These are phyloP conservation scores for Pogostemon cablin DNA, from an alignment of 257 asterid genomes.

Conservation along the genomic window DNA sequence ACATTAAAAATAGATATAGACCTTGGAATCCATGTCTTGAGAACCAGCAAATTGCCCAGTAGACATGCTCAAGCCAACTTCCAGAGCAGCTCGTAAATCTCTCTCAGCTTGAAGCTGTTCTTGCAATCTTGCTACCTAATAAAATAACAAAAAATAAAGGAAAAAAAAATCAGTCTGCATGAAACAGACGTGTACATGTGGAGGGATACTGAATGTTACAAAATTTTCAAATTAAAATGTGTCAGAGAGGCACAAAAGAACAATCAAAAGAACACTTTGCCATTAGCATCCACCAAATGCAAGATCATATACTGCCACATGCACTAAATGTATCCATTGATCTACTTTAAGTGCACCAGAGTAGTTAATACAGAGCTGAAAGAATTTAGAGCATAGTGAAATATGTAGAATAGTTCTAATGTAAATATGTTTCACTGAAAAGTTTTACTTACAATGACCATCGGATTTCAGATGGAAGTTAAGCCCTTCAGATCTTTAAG, in stretches of 20 bases:
- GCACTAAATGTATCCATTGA: neutral
- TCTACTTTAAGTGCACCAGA: neutral
- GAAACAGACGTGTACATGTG: neutral
- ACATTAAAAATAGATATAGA: conserved; percentile 32
- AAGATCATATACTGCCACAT: neutral
- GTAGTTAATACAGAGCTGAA: neutral
- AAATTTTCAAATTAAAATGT: neutral
- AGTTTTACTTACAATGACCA: conserved; percentile 40
- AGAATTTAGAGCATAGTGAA: neutral
- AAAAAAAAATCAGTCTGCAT: conserved; percentile 26
- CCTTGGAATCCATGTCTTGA: conserved; percentile 96
- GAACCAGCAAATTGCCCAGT: conserved; percentile 85
- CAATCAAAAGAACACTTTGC: neutral
- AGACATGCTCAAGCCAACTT: conserved; percentile 97
- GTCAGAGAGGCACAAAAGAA: neutral
- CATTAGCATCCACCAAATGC: neutral
- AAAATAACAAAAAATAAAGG: conserved; percentile 12
- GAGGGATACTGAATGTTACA: neutral
- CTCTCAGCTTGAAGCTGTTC: conserved; percentile 98
- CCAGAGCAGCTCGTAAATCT: conserved; percentile 93
- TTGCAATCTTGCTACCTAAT: conserved; percentile 91
- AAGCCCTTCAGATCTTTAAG: conserved; percentile 85
- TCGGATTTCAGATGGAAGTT: conserved; percentile 86
- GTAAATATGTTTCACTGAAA: neutral
- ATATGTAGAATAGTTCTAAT: neutral